phyloP scores from a whole-genome alignment of 768 basidiomycete species.

The Lactifluus hygrophoroides region DNA sequence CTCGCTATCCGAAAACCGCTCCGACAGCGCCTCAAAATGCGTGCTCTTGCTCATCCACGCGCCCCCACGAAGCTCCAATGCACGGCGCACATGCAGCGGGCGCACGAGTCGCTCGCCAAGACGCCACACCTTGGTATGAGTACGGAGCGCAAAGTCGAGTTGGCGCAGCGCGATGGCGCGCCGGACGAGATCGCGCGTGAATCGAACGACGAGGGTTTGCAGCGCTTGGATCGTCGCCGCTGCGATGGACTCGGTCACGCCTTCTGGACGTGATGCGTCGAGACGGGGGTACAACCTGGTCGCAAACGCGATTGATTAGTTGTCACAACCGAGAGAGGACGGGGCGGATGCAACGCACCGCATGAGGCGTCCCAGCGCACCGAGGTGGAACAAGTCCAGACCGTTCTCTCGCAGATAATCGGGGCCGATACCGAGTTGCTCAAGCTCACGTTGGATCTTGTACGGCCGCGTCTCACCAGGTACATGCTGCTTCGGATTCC shows the following conservation, averaged over 20 bases:
- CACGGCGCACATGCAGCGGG: conserved; percentile 36
- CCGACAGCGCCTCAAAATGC: conserved; percentile 34
- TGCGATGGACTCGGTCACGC: conserved; percentile 34
- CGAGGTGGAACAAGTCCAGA: conserved; percentile 43
- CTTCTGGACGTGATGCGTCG: conserved; percentile 19
- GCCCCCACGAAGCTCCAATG: conserved; percentile 40
- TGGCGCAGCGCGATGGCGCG: conserved; percentile 47
- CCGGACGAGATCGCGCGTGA: conserved; percentile 43
- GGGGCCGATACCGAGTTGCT: conserved; percentile 37
- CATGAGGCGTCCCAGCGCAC: conserved; percentile 32
- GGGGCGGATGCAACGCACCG: conserved; percentile 26
- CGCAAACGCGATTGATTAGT: no score
- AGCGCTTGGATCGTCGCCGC: conserved; percentile 40
- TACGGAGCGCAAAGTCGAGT: conserved; percentile 50
- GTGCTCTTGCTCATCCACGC: conserved; percentile 30
- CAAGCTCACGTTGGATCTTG: conserved; percentile 36
- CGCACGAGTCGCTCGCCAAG: conserved; percentile 31
- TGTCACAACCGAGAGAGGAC: no score
- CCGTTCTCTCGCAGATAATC: conserved; percentile 34
- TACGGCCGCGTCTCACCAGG: conserved; percentile 40
- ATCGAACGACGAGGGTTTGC: conserved; percentile 28
- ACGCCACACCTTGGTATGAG: conserved; percentile 53
- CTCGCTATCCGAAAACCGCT: conserved; percentile 7
- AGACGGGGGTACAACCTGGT: conserved; percentile 29
- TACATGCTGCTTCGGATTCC: not conserved